A percentile compares a stretch with the other conserved stretches of the same genome.
Conservation (phyloP, 306 rosid genomes). For the Inga leiocalycina region DNA sequence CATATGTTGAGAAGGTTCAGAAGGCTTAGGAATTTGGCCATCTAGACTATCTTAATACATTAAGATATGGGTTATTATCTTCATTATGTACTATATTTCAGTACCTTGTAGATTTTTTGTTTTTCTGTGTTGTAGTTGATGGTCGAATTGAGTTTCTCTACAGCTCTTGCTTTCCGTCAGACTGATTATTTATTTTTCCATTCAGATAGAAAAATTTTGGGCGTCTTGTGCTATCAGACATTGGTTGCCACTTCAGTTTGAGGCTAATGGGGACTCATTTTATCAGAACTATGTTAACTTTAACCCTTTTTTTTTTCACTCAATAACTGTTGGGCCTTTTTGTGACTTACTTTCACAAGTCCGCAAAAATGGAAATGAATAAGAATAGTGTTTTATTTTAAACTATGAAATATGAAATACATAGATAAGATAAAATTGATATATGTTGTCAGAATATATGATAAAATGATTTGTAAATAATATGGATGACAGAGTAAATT, state of each 20-base stretch:
- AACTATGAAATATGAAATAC: background rate
- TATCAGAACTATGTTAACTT: background rate
- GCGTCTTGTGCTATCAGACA: background rate
- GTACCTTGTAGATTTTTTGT: conserved; percentile 5
- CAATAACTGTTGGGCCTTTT: background rate
- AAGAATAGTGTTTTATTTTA: no score
- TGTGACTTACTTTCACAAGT: background rate
- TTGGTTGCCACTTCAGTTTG: conserved; percentile 20
- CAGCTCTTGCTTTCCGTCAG: conserved; percentile 30
- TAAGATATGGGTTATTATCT: conserved; percentile 19
- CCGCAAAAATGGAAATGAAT: background rate
- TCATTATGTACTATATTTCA: conserved; percentile 34
- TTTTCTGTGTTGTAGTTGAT: conserved; percentile 35
- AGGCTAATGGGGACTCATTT: conserved; percentile 3
- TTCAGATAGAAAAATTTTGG: background rate
- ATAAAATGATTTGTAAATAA: background rate
- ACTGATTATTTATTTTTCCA: conserved; percentile 11
- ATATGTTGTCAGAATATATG: background rate
- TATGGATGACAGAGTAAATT: background rate
- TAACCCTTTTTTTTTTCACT: background rate
- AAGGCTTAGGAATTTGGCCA: conserved; percentile 50
- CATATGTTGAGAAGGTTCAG: conserved; percentile 74
- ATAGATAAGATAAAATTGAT: background rate
- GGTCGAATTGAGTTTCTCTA: conserved; percentile 30
- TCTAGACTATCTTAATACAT: conserved; percentile 27